Evolutionary conservation across 179 eudicot species (phyloP).

Genomic region (Camellia oleifera): DNA sequence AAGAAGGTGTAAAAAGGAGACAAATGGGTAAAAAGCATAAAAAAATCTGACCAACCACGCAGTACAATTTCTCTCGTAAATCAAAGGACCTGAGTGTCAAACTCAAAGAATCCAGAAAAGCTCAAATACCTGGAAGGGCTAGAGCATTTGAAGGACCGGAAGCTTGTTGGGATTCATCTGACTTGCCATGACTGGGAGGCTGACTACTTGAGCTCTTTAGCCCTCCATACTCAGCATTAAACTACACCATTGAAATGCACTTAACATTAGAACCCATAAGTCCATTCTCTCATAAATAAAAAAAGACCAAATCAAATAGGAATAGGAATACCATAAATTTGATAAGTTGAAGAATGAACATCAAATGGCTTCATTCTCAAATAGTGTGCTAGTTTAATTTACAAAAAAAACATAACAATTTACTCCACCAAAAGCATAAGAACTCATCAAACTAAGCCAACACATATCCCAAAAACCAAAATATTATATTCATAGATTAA

Average conservation of each 20-base stretch:
- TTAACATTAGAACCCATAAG: neutral
- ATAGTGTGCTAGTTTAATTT: neutral
- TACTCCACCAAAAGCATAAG: neutral
- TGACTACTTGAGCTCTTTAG: constrained; percentile 36
- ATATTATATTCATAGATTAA: neutral
- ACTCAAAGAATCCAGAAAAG: neutral
- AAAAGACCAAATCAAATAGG: neutral
- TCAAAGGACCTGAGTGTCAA: neutral
- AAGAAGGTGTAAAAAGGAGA: neutral
- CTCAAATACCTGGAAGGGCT: constrained; percentile 70
- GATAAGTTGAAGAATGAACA: neutral
- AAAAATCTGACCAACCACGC: neutral
- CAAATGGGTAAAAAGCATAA: neutral
- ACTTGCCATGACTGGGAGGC: constrained; percentile 29
- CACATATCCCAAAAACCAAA: neutral
- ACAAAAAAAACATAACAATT: neutral
- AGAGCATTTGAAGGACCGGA: constrained; percentile 53
- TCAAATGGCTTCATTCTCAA: neutral
- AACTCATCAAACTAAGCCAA: neutral
- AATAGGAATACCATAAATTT: neutral
- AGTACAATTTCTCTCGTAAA: neutral
- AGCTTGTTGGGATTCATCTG: constrained; percentile 30
- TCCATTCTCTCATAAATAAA: neutral
- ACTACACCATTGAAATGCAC: constrained; percentile 34
- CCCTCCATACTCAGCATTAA: constrained; percentile 66